phyloP scores from a whole-genome alignment of 2,329 filamentous ascomycete species.

The Verticillium nubilum region DNA sequence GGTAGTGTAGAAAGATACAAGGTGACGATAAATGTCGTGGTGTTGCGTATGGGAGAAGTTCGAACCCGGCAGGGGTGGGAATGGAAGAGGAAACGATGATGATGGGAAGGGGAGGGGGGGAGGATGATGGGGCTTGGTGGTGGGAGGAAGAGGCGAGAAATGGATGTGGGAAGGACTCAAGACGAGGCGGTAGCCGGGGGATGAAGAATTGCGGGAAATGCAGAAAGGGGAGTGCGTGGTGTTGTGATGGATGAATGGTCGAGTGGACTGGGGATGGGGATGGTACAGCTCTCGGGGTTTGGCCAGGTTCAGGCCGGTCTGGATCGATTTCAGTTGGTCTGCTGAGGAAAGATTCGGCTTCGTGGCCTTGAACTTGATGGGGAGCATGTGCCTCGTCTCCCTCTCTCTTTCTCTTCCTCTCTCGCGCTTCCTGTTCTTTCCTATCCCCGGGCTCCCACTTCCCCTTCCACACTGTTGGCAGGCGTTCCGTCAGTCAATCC shows the following conservation, averaged over 20 bases:
- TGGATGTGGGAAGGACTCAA: not conserved
- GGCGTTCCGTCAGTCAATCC: not conserved
- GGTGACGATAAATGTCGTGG: not conserved
- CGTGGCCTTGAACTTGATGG: too few species aligned
- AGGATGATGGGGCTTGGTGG: not conserved
- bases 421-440: too few species aligned
- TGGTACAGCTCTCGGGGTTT: not conserved
- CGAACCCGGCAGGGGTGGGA: not conserved
- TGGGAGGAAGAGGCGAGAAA: not conserved
- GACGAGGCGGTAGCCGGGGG: not conserved
- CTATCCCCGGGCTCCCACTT: not conserved
- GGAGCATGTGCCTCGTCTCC: not conserved
- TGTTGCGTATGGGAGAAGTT: not conserved
- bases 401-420: not conserved
- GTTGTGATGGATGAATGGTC: not conserved
- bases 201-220: not conserved
- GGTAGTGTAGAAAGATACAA: not conserved
- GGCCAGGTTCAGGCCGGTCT: not conserved
- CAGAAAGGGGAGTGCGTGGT: constrained; percentile 4
- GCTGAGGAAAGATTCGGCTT: too few species aligned
- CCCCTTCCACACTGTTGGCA: not conserved
- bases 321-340: not conserved
- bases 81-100: constrained; percentile 1
- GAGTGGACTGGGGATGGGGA: not conserved
- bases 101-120: not conserved